phyloP scores from a whole-genome alignment of 768 basidiomycete genomes.

The Kockovaella imperatae region DNA sequence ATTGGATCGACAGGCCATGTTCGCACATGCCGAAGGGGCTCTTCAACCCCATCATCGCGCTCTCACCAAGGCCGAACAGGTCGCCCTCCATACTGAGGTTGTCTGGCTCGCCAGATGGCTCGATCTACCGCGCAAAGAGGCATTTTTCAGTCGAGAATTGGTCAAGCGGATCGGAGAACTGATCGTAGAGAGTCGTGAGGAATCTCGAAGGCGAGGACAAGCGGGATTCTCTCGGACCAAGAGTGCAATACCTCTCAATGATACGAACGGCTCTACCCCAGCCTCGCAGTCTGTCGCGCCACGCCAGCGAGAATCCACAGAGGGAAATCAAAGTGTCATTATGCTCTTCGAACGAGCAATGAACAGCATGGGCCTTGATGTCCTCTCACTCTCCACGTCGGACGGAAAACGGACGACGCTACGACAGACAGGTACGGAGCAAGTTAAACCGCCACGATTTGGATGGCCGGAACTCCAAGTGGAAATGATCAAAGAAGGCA shows the following conservation, averaged over 20 bases:
- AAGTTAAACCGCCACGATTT: slow-evolving; percentile 44
- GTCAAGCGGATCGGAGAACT: slow-evolving; percentile 75
- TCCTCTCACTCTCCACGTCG: slow-evolving; percentile 41
- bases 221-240: slow-evolving; percentile 9
- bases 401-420: slow-evolving; percentile 1
- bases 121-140: slow-evolving; percentile 81
- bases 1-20: slow-evolving; percentile 62
- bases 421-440: neutral
- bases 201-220: slow-evolving; percentile 46
- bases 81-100: slow-evolving; percentile 61
- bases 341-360: slow-evolving; percentile 65
- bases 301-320: slow-evolving; percentile 62
- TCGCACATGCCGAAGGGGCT: slow-evolving; percentile 58
- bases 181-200: slow-evolving; percentile 68
- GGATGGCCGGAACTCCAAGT: slow-evolving; percentile 96
- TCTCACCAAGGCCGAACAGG: slow-evolving; percentile 66
- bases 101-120: slow-evolving; percentile 71
- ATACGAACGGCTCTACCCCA: slow-evolving; percentile 3
- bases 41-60: slow-evolving; percentile 84
- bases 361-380: slow-evolving; percentile 69
- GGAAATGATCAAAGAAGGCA: slow-evolving; percentile 83
- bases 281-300: slow-evolving; percentile 52
- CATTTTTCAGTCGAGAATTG: slow-evolving; percentile 74
- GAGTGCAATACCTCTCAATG: neutral
- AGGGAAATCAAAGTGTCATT: slow-evolving; percentile 77